Evolutionary conservation across 257 asterid species (phyloP), one percentile per base, ranked within the genome.

Genomic region (Salvia splendens): DNA sequence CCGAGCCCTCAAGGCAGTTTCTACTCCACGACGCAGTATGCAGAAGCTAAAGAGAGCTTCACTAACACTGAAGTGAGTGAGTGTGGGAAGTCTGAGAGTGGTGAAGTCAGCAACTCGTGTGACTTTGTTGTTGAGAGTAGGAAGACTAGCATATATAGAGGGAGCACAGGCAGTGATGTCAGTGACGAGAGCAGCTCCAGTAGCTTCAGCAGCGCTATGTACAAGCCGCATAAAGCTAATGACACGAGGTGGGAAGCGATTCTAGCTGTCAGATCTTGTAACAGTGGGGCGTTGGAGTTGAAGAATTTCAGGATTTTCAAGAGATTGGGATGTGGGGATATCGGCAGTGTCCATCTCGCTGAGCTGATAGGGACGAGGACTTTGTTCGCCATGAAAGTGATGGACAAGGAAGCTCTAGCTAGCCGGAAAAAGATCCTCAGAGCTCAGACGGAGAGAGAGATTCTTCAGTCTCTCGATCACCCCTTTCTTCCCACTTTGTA

Each of bases 181-280:
- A 84, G 89, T 4, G 87, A 84, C 2, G 89, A 84, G 76, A 84
- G 89, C 75, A 81, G 89, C 80, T 81, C 87, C 1, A 79, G 85
- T 77, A 77, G 89, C 54, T 81, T 79, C 20, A 73, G 72, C 77
- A 79, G 82, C 48, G 81, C 87, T 10, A 54, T 70, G 61, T 79
- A 84, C 76, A 84, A 84, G 61, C 89, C 89, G 5, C 89, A 84
- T 58, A 79, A 81, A 68, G 80, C 87, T 5, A 84, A 84, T 56
- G 89, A 84, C 54, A 48, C 58, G 7, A 77, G 82, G 40, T 84
- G 89, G 89, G 89, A 84, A 42, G 89, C 89, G 5, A 81, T 84
- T 40, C 81, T 75, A 54, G 83, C 77, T 1, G 86, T 84, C 12
- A 67, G 87, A 55, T 75, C 73, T 0, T 77, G 83, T 10, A 77